A percentile compares a stretch with the other conserved stretches of the same genome.
These are phyloP conservation scores for Dryadomyces quercivorus DNA, from an alignment of 2,329 filamentous ascomycete species.

Conservation along the genomic window DNA sequence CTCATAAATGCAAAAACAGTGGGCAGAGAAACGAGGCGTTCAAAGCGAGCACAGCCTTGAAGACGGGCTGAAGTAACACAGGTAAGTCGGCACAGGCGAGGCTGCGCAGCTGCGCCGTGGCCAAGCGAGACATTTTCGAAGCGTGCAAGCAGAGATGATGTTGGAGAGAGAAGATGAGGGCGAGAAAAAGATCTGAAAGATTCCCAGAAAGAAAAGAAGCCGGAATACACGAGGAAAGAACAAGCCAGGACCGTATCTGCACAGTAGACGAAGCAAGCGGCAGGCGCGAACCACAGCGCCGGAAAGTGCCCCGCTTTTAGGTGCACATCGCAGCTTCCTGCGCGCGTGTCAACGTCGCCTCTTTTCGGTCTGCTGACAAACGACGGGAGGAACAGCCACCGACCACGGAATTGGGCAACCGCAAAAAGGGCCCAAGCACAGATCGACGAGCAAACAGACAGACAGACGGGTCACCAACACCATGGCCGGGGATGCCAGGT, in stretches of 20 bases:
- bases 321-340: not conserved
- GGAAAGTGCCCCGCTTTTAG: not conserved
- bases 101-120: too few species aligned
- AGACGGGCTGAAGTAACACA: too few species aligned
- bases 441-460: not conserved
- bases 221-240: not conserved
- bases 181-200: not conserved
- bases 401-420: too few species aligned
- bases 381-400: not conserved
- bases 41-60: too few species aligned
- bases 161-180: not conserved
- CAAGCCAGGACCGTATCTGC: too few species aligned
- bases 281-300: not conserved
- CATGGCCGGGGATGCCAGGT: conserved; percentile 29
- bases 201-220: too few species aligned
- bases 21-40: not conserved
- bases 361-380: not conserved
- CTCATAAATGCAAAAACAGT: too few species aligned
- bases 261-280: not conserved
- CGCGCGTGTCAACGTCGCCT: not conserved
- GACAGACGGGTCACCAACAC: not conserved
- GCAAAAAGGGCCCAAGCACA: not conserved
- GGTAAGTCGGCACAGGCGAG: too few species aligned
- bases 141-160: not conserved
- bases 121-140: too few species aligned